A percentile compares a stretch with the other conserved stretches of the same genome.
phyloP scores from a whole-genome alignment of 2,329 filamentous ascomycete species.

The Aspergillus caelatus region DNA sequence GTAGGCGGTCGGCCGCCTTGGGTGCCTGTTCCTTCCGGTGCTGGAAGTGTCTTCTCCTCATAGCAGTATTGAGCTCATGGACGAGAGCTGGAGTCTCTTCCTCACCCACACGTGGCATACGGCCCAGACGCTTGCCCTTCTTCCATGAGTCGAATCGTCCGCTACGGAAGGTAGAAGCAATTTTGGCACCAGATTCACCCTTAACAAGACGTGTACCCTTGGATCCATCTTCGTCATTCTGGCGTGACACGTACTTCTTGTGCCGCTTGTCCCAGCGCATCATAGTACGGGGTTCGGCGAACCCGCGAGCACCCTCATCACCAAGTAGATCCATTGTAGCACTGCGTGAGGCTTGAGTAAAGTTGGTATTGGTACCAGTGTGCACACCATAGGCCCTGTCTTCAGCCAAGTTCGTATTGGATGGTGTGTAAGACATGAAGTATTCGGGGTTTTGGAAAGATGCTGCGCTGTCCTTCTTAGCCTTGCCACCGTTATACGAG shows the following conservation, averaged over 20 bases:
- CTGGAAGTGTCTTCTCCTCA: constrained; percentile 67
- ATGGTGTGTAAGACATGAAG: constrained; percentile 95
- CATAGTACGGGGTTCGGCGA: constrained; percentile 73
- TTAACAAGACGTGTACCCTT: constrained; percentile 74
- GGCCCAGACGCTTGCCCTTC: constrained; percentile 77
- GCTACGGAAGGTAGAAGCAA: constrained; percentile 88
- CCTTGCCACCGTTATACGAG: constrained; percentile 55
- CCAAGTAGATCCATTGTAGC: constrained; percentile 91
- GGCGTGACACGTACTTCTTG: constrained; percentile 89
- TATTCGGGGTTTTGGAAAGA: constrained; percentile 83
- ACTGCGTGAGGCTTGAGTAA: constrained; percentile 82
- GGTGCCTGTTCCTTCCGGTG: constrained; percentile 87
- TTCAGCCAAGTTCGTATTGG: constrained; percentile 77
- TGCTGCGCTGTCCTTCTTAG: constrained; percentile 55
- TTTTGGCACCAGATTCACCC: constrained; percentile 93
- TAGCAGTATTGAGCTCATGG: constrained; percentile 35
- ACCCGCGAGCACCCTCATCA: constrained; percentile 77
- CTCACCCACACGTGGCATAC: constrained; percentile 81
- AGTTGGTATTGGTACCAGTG: constrained; percentile 74
- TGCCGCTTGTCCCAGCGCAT: constrained; percentile 97
- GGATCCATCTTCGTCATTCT: constrained; percentile 93
- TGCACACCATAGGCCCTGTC: constrained; percentile 93
- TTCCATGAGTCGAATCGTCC: constrained; percentile 94
- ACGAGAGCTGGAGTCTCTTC: constrained; percentile 58
- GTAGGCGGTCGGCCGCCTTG: constrained; percentile 88